phyloP scores from a whole-genome alignment of 306 rosid genomes.

The Neltuma alba region DNA sequence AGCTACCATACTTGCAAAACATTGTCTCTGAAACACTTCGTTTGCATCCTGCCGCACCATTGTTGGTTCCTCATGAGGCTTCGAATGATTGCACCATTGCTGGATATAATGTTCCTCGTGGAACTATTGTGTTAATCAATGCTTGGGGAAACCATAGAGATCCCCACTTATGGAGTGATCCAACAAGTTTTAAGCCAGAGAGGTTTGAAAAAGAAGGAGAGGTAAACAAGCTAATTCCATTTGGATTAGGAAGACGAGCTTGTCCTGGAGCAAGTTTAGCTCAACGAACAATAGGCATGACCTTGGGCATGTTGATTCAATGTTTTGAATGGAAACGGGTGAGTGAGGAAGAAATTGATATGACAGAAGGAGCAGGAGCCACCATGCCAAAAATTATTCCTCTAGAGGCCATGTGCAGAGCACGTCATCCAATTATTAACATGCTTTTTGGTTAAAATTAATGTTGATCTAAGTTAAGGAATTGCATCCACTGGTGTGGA shows the following conservation, averaged over 20 bases:
- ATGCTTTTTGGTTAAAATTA: no score
- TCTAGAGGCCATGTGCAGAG: conserved; percentile 3
- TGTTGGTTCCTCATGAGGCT: background rate
- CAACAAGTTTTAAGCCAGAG: background rate
- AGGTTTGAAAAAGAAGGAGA: background rate
- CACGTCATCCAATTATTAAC: background rate
- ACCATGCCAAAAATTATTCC: background rate
- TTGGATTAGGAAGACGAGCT: background rate
- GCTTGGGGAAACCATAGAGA: background rate
- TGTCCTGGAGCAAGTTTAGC: conserved; percentile 1
- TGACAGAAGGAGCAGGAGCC: background rate
- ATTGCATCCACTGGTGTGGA: background rate
- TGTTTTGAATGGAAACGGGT: conserved; percentile 20
- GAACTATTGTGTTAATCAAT: background rate
- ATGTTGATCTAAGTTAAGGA: background rate
- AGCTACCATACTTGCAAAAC: background rate
- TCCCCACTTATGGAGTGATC: background rate
- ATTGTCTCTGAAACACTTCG: background rate
- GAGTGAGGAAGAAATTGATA: background rate
- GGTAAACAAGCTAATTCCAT: background rate
- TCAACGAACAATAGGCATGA: background rate
- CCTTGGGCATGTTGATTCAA: background rate
- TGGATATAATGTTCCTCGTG: background rate
- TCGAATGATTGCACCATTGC: background rate
- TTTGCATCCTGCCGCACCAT: background rate